Conservation (phyloP, 1,284 basidiomycete genomes). For the Ganoderma leucocontextum region DNA sequence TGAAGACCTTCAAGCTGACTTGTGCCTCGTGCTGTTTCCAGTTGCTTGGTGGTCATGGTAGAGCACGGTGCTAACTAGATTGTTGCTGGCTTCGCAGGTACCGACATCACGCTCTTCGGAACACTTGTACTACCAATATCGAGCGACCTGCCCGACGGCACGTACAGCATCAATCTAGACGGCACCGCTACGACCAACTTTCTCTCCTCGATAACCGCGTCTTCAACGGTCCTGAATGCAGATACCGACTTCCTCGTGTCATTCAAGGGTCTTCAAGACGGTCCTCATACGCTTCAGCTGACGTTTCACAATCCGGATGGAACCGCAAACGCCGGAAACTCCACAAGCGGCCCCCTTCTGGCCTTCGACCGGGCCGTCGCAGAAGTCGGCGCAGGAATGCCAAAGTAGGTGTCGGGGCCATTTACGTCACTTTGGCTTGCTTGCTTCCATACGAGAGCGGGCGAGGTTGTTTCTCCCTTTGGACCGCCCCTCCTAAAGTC, state of each 20-base stretch:
- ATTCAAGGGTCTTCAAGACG: constrained; percentile 40
- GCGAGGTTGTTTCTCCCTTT: constrained; percentile 6
- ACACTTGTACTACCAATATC: constrained; percentile 31
- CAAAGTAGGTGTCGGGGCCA: constrained; percentile 23
- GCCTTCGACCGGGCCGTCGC: constrained; percentile 41
- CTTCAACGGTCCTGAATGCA: constrained; percentile 33
- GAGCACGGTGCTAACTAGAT: background rate
- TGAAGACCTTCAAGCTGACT: background rate
- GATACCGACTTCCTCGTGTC: constrained; percentile 39
- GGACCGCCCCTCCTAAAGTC: constrained; percentile 4
- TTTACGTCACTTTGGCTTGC: background rate
- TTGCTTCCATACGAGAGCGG: constrained; percentile 7
- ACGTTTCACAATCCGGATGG: constrained; percentile 38
- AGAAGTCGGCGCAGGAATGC: constrained; percentile 20
- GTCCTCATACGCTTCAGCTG: constrained; percentile 40
- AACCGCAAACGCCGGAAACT: constrained; percentile 14
- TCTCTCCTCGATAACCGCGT: constrained; percentile 30
- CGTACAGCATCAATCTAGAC: constrained; percentile 40
- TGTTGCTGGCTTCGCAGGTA: constrained; percentile 34
- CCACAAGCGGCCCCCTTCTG: constrained; percentile 27
- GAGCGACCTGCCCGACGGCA: constrained; percentile 28
- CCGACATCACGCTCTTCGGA: constrained; percentile 40
- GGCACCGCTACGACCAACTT: constrained; percentile 42
- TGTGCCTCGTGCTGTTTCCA: background rate
- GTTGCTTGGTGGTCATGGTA: background rate